Percentiles rank a stretch among this genome's conserved stretches.
phyloP scores from a whole-genome alignment of 2,329 filamentous ascomycete species.

The Apiospora rasikravindrae region DNA sequence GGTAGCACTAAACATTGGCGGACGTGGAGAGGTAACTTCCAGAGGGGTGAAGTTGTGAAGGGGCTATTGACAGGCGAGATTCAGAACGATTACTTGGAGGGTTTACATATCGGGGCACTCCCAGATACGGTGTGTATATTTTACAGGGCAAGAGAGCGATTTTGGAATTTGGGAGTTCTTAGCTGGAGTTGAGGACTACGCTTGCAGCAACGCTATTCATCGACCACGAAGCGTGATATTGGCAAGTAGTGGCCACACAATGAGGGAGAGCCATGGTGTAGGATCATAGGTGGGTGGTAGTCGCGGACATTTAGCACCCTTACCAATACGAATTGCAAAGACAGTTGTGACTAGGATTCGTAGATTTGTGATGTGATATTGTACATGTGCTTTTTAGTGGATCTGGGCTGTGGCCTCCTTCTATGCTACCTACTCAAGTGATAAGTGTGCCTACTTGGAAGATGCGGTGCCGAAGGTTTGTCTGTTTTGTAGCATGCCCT shows the following conservation, averaged over 20 bases:
- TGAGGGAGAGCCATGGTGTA: background rate
- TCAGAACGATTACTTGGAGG: background rate
- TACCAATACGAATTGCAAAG: background rate
- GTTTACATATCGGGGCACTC: background rate
- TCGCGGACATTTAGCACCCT: background rate
- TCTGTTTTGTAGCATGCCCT: too few species aligned
- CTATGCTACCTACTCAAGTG: background rate
- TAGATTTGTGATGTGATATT: background rate
- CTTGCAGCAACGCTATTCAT: background rate
- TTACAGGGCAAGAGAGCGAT: background rate
- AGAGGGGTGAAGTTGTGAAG: slow-evolving; percentile 55
- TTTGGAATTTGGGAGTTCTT: background rate
- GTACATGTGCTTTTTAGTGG: background rate
- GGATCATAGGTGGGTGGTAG: background rate
- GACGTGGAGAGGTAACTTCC: slow-evolving; percentile 67
- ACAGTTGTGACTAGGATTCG: background rate
- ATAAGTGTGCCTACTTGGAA: too few species aligned
- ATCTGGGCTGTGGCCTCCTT: background rate
- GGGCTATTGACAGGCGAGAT: background rate
- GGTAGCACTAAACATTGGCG: slow-evolving; percentile 64
- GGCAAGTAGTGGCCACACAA: background rate
- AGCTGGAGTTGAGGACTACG: background rate
- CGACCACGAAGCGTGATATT: background rate
- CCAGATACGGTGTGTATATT: background rate
- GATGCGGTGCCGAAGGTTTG: too few species aligned